Evolutionary conservation across 345 rosid species (phyloP), one percentile per base, ranked within the genome.

Genomic region (Passiflora organensis): DNA sequence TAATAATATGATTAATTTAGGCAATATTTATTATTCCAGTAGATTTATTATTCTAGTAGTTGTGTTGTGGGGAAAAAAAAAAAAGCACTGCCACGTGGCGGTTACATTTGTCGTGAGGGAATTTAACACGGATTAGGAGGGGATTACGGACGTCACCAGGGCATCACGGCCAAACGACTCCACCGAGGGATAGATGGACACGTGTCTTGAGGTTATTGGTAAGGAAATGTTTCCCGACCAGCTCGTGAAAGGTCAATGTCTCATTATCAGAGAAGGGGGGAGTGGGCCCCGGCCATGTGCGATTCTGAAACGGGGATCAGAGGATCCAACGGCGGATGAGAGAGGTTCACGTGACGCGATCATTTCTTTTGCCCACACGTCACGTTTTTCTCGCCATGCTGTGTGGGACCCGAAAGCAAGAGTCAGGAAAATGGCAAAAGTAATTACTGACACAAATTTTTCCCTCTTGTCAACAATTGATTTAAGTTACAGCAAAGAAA

Each of bases 171-270:
- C 22, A 16, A 44, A 44, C 48, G 11, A 44, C 0, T 20, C 48
- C 17, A 28, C 5, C 34, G 8, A 16, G 48, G 48, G 11, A 15
- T 44, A 9, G 19, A 4, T 20, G 48, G n/a, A 20, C 48, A 16
- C 20, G 48, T 44, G 48, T 44, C 48, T n/a, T n/a, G n/a, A n/a
- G n/a, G n/a, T n/a, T n/a, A n/a, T n/a, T n/a, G n/a, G n/a, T n/a
- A n/a, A n/a, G n/a, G n/a, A n/a, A n/a, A n/a, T n/a, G 48, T 20
- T 44, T 16, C 19, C 19, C 19, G 6, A 44, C 17, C 17, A 12
- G 47, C 12, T 3, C 48, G 48, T 44, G 48, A 44, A 44, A n/a
- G 17, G 48, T 44, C 48, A 44, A 44, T 44, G 48, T 44, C 48
- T 44, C 19, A 44, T 44, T 20, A 44, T 18, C 48, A 44, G 48